A percentile compares a stretch with the other conserved stretches of the same genome.
These are phyloP conservation scores for Bocquillonia castaneifolia DNA, from an alignment of 441 rosid genomes.

Conservation along the genomic window DNA sequence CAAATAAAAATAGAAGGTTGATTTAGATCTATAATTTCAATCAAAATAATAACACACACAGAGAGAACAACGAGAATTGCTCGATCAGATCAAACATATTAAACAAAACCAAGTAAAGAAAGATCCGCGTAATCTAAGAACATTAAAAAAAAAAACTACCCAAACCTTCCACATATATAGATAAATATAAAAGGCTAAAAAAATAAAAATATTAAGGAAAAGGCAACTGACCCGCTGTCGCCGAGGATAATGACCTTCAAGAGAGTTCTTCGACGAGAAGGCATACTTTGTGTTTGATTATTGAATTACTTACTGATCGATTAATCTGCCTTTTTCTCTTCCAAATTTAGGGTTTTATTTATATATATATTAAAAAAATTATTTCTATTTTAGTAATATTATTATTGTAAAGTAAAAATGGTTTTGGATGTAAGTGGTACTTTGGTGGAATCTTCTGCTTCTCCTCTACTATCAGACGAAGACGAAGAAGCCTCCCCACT, in stretches of 20 bases:
- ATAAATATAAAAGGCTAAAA: no score
- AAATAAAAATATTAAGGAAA: background rate
- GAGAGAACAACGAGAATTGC: background rate
- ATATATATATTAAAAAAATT: no score
- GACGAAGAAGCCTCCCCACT: no score
- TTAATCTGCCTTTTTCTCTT: constrained; percentile 16
- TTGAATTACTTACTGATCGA: background rate
- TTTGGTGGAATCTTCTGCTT: no score
- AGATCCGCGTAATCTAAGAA: constrained; percentile 22
- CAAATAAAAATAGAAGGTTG: no score
- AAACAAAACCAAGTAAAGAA: background rate
- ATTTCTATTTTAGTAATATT: no score
- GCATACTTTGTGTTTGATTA: constrained; percentile 36
- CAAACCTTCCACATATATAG: background rate
- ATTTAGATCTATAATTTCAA: background rate
- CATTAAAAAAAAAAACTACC: constrained; percentile 13
- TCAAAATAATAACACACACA: no score
- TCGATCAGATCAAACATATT: background rate
- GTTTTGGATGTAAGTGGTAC: no score
- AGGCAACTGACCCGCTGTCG: constrained; percentile 71
- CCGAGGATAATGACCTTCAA: constrained; percentile 91
- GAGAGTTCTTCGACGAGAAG: constrained; percentile 82
- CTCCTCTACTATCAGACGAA: no score
- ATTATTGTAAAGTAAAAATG: no score
- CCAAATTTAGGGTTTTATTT: no score